Conservation (phyloP, 768 basidiomycete species). For the Boletus vermiculosoides region DNA sequence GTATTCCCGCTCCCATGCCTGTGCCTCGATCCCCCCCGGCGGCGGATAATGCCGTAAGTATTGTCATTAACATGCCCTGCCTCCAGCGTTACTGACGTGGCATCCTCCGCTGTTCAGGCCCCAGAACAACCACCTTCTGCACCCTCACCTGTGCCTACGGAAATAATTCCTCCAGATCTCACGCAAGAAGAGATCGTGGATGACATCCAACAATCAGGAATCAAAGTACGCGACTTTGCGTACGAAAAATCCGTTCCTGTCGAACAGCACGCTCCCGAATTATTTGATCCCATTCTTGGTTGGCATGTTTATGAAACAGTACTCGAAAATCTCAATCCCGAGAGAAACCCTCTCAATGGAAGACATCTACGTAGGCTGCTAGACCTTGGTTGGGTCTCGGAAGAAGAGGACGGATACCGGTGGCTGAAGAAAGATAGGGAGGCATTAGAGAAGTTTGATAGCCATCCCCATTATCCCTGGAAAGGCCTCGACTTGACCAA, state of each 20-base stretch:
- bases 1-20: constrained; percentile 10
- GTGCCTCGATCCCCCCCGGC: constrained; percentile 4
- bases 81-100: constrained; percentile 5
- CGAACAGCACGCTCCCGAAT: constrained; percentile 21
- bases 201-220: constrained; percentile 29
- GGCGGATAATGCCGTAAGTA: constrained; percentile 30
- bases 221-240: constrained; percentile 35
- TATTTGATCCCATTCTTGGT: constrained; percentile 32
- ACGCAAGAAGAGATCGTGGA: constrained; percentile 35
- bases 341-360: constrained; percentile 23
- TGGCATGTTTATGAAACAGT: constrained; percentile 33
- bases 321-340: constrained; percentile 19
- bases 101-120: constrained; percentile 2
- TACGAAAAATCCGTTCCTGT: constrained; percentile 19
- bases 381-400: constrained; percentile 30
- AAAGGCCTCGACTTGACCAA: constrained; percentile 21
- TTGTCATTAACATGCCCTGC: neutral
- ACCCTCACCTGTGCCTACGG: constrained; percentile 34
- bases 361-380: constrained; percentile 29
- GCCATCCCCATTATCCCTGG: constrained; percentile 28
- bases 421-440: constrained; percentile 29
- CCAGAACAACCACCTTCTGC: constrained; percentile 17
- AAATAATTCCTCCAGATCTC: constrained; percentile 34
- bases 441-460: constrained; percentile 27
- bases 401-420: constrained; percentile 20